These are phyloP conservation scores for Pochonia chlamydosporia DNA, from an alignment of 2,329 filamentous ascomycete genomes.

Conservation along the genomic window DNA sequence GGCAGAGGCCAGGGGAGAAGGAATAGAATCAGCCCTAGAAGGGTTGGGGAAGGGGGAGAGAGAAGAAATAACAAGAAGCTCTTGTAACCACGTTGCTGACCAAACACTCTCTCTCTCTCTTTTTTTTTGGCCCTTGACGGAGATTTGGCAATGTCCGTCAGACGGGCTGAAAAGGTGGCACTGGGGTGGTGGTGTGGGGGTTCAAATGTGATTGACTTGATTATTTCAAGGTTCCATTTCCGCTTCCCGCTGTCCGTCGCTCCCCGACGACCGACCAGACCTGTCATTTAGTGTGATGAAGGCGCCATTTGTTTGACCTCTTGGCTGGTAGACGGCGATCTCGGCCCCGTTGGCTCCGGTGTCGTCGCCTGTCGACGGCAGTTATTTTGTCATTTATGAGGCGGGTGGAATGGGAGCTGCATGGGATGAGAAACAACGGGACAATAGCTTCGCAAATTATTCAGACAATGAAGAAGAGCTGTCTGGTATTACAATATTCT, in stretches of 20 bases:
- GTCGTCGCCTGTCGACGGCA: too few species aligned
- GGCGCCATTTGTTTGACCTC: not conserved
- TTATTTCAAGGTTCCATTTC: not conserved
- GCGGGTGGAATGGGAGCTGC: too few species aligned
- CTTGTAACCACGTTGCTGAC: too few species aligned
- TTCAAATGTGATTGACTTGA: not conserved
- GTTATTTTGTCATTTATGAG: too few species aligned
- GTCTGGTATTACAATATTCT: too few species aligned
- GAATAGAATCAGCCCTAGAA: not conserved
- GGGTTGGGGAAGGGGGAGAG: not conserved
- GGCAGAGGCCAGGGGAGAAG: not conserved
- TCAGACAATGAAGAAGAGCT: too few species aligned
- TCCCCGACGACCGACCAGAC: not conserved
- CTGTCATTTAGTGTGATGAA: too few species aligned
- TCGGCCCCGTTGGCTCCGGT: too few species aligned
- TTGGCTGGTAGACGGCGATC: too few species aligned
- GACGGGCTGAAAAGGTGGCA: slow-evolving; percentile 1
- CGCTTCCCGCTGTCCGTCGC: not conserved
- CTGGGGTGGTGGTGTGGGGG: slow-evolving; percentile 2
- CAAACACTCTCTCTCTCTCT: too few species aligned
- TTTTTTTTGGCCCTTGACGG: not conserved
- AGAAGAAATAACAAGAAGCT: not conserved
- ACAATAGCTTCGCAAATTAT: too few species aligned
- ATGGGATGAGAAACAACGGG: too few species aligned
- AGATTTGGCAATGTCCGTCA: slow-evolving; percentile 1